Base-by-base conservation (phyloP, 441 rosid genomes). In the Francoa sonchifolia region DNA sequence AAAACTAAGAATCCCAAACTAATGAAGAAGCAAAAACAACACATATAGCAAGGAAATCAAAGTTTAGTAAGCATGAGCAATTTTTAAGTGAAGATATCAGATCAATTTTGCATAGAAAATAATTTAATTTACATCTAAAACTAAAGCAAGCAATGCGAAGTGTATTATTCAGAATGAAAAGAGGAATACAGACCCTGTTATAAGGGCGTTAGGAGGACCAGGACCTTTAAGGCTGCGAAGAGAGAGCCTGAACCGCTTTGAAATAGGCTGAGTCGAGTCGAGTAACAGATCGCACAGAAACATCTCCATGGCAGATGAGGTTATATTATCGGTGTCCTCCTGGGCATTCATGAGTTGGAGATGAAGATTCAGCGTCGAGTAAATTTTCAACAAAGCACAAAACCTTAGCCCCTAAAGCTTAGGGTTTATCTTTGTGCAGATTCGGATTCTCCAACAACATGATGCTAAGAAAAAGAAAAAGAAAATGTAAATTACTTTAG, bases 151-250 rank as follows among this genome's bases (percentile, higher is more conserved):
- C 25, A 8, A 13, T 4, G 15, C 8, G 15, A 19, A 38, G 18
- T 4, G 3, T 15, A 13, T 16, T 10, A 39, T 15, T 10, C n/a
- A 23, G 9, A 8, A 8, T 6, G 4, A 16, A 16, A 5, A 0
- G 10, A 6, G 10, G n/a, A 50, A 39, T 37, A 12, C 14, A 90
- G n/a, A n/a, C n/a, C 95, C 90, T 7, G 45, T 62, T 48, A 90
- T 62, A 19, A 90, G 83, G 60, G 95, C 95, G 26, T 59, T 20
- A 30, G 87, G 83, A 52, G 94, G 82, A 42, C 53, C 88, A 0
- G 83, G 53, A 39, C 96, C 98, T 59, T 68, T 80, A 59, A 90
- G 76, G 63, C 82, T 90, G 35, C 99, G 96, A 50, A 82, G 90
- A 49, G 99, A 90, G 71, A 86, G 86, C 40, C 94, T 61, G 64